A percentile compares a stretch with the other conserved stretches of the same genome.
phyloP scores from a whole-genome alignment of 1,284 basidiomycete species.

The Sutorius eximius region DNA sequence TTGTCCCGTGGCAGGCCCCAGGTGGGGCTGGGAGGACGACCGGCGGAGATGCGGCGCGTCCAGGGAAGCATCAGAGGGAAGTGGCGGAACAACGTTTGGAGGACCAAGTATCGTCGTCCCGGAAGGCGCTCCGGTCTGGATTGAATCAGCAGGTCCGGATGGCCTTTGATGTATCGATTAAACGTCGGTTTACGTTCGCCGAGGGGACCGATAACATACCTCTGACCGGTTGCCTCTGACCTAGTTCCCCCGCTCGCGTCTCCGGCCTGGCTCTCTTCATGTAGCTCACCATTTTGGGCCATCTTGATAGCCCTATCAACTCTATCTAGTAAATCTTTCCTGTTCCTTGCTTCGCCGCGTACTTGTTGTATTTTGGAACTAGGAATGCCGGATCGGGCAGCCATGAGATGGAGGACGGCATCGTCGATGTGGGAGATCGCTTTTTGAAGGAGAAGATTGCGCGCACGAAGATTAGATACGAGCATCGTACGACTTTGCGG shows the following conservation, averaged over 20 bases:
- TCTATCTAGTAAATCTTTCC: conserved; percentile 34
- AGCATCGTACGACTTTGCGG: conserved; percentile 26
- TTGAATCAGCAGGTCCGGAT: conserved; percentile 1
- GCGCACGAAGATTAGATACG: conserved; percentile 33
- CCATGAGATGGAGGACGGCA: conserved; percentile 33
- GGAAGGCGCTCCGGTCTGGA: conserved; percentile 3
- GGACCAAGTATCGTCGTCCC: not conserved
- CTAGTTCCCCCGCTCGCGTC: not conserved
- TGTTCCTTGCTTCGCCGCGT: conserved; percentile 33
- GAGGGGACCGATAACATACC: conserved; percentile 14
- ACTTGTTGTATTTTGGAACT: conserved; percentile 36
- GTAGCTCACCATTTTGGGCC: conserved; percentile 25
- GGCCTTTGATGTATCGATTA: conserved; percentile 20
- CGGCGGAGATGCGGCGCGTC: conserved; percentile 29
- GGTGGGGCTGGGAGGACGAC: conserved; percentile 33
- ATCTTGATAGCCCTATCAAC: conserved; percentile 33
- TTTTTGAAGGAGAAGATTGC: conserved; percentile 35
- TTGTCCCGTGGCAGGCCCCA: conserved; percentile 22
- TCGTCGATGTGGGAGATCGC: conserved; percentile 35
- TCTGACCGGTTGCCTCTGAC: conserved; percentile 1
- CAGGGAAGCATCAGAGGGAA: conserved; percentile 11
- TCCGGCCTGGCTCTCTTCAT: conserved; percentile 10
- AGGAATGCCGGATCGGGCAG: conserved; percentile 35
- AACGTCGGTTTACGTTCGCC: conserved; percentile 4
- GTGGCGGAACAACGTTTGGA: not conserved